Evolutionary conservation across 78 protist species (phyloP).

Genomic region (Dictyostelium capitatum): DNA sequence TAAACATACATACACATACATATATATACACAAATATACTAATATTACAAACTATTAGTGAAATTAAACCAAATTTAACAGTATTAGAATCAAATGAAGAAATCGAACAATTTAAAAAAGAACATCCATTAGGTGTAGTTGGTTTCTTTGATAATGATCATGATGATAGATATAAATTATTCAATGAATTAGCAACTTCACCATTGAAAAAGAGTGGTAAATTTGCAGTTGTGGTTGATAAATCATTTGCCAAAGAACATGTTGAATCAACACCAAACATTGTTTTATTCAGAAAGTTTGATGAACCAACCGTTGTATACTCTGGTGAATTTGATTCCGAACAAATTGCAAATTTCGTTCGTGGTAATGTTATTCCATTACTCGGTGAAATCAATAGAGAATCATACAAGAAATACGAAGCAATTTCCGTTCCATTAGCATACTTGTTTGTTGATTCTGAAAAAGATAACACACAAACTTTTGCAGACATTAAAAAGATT

Average conservation of each 20-base stretch:
- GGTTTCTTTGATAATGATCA: conserved; percentile 82
- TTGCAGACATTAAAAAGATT: conserved; percentile 8
- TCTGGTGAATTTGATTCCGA: conserved; percentile 46
- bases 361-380: conserved; percentile 44
- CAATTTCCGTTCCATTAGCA: conserved; percentile 65
- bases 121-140: conserved; percentile 55
- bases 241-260: conserved; percentile 17
- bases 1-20: no score
- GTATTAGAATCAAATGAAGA: conserved; percentile 69
- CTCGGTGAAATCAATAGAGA: conserved; percentile 76
- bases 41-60: neutral
- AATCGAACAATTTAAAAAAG: conserved; percentile 32
- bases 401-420: conserved; percentile 79
- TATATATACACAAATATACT: no score
- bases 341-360: conserved; percentile 22
- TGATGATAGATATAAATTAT: conserved; percentile 49
- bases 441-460: conserved; percentile 55
- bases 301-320: conserved; percentile 1
- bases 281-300: conserved; percentile 16
- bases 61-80: conserved; percentile 77
- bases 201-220: conserved; percentile 31
- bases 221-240: conserved; percentile 78
- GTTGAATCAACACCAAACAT: conserved; percentile 41
- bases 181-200: conserved; percentile 11
- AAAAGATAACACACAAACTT: conserved; percentile 27